A percentile compares a stretch with the other conserved stretches of the same genome.
Conservation (phyloP, 2,329 filamentous ascomycete species). For the Pleoardoris graminearum region DNA sequence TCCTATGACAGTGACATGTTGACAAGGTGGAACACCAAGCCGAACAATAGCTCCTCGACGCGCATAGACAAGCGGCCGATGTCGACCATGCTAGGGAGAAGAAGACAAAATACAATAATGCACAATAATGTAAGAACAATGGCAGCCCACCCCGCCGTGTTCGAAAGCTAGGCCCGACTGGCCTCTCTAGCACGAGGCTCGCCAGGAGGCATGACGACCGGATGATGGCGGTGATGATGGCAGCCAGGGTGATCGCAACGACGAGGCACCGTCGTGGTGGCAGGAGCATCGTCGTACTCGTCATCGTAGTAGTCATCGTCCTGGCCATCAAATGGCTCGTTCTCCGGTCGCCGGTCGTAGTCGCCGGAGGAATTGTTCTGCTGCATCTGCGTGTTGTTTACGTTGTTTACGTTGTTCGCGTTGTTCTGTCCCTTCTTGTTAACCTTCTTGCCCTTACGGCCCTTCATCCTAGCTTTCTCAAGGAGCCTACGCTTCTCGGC, state of each 20-base stretch:
- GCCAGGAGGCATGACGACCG: conserved; percentile 27
- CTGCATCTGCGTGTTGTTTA: conserved; percentile 34
- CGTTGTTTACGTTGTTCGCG: too few species aligned
- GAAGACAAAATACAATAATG: conserved; percentile 33
- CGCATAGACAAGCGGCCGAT: conserved; percentile 4
- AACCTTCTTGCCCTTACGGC: conserved; percentile 83
- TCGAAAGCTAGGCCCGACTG: conserved; percentile 39
- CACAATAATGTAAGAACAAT: conserved; percentile 41
- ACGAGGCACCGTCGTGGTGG: conserved; percentile 20
- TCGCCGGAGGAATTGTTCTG: conserved; percentile 36
- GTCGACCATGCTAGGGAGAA: conserved; percentile 30
- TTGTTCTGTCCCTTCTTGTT: conserved; percentile 62
- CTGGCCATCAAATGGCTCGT: conserved; percentile 36
- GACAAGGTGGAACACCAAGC: neutral
- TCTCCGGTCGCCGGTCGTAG: conserved; percentile 39
- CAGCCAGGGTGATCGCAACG: conserved; percentile 38
- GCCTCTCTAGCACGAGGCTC: conserved; percentile 30
- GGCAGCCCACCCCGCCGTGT: conserved; percentile 47
- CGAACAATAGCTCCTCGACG: neutral
- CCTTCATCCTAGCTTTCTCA: conserved; percentile 94
- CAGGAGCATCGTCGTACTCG: conserved; percentile 37
- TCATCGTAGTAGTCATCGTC: conserved; percentile 45
- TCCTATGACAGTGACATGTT: neutral
- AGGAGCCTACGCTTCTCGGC: conserved; percentile 83
- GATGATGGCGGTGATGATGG: conserved; percentile 34